Percentiles rank a stretch among this genome's conserved stretches.
Evolutionary conservation across 371 early-diverging fungal genomes (phyloP).

Genomic region (Mucor saturninus): DNA sequence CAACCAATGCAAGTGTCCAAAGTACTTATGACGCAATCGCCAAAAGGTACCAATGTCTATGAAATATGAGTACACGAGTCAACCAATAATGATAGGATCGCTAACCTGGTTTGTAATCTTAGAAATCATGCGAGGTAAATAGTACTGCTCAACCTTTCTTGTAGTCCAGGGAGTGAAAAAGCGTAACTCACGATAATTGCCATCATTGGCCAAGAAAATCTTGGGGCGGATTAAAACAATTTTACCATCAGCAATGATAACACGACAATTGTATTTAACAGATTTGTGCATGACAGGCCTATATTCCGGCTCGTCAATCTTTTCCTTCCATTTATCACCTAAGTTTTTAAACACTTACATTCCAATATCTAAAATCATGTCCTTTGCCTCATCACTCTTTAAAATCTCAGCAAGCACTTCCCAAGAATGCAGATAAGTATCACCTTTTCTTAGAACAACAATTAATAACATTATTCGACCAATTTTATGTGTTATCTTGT

Average conservation of each 20-base stretch:
- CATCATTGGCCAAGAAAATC: constrained; percentile 93
- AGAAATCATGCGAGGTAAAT: constrained; percentile 82
- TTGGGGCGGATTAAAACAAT: constrained; percentile 97
- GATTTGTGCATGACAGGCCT: constrained; percentile 93
- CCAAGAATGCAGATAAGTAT: constrained; percentile 95
- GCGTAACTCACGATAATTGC: constrained; percentile 95
- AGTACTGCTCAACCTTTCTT: constrained; percentile 71
- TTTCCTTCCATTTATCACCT: neutral
- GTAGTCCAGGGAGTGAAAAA: constrained; percentile 93
- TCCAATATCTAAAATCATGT: constrained; percentile 91
- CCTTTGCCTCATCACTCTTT: constrained; percentile 63
- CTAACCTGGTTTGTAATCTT: constrained; percentile 75
- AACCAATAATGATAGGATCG: neutral
- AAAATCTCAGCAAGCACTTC: constrained; percentile 85
- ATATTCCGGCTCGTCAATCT: neutral
- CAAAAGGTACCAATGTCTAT: constrained; percentile 73
- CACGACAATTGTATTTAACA: constrained; percentile 94
- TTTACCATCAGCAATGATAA: constrained; percentile 78
- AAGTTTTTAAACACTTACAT: constrained; percentile 64
- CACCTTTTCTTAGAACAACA: constrained; percentile 38
- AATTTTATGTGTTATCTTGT: neutral
- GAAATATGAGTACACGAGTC: too few relatives aligned
- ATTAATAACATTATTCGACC: too few relatives aligned
- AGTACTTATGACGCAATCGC: constrained; percentile 84
- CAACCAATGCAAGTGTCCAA: constrained; percentile 89